Base-by-base conservation (phyloP, 306 rosid species). In the Inga laurina region DNA sequence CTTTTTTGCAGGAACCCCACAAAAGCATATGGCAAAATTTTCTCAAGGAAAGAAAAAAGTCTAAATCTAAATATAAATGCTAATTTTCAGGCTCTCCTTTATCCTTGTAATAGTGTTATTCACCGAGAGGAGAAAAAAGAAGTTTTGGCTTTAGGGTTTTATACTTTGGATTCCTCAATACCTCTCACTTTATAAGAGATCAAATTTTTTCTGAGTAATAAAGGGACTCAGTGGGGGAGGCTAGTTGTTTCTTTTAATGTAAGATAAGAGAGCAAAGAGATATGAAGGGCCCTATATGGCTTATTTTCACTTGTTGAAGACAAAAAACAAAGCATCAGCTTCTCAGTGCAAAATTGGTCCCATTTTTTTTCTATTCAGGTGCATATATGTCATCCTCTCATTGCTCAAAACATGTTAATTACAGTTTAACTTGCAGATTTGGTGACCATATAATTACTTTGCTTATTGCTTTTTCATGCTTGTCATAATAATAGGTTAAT, bases 91-190 rank as follows among this genome's bases (percentile, higher is more conserved):
- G 84, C 81, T 77, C 85, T 85, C 85, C 76, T 73, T 16, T 52
- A 77, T 79, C 86, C 88, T 80, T 90, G 84, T 83, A 87, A 80
- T 83, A 27, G 35, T 27, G 18, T 27, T 22, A 68, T 85, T 82
- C 74, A 80, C 57, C 37, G n/a, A 52, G 73, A 62, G 76, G 35
- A 34, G 34, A 72, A 72, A 84, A 90, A 91, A 84, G 90, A 88
- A 86, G 73, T 46, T 87, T 90, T 91, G 90, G 93, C 91, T 84
- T 94, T 87, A 84, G 84, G 83, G 83, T 76, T 86, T 79, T 86
- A 80, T 80, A 85, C 97, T 90, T 93, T 79, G 97, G 98, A 93
- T 90, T 89, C 98, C 94, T 86, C 80, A 62, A 66, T 32, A 41
- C 44, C 73, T 45, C 48, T 79, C 84, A 41, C 93, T 89, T 91